Percentiles rank a stretch among this genome's conserved stretches.
Conservation (phyloP, 306 rosid genomes). For the Malus domestica region ASM211411v1 NC_041801.1:40155001-40155500, state of each 20-base stretch:
- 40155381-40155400: slow-evolving; percentile 28
- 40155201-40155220: slow-evolving; percentile 29
- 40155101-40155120: slow-evolving; percentile 53
- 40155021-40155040: slow-evolving; percentile 72
- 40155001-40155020: slow-evolving; percentile 83
- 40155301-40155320: slow-evolving; percentile 34
- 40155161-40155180: slow-evolving; percentile 51
- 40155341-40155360: slow-evolving; percentile 32
- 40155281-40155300: slow-evolving; percentile 36
- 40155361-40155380: slow-evolving; percentile 82
- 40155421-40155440: slow-evolving; percentile 26
- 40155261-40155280: slow-evolving; percentile 25
- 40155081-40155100: slow-evolving; percentile 84
- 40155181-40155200: slow-evolving; percentile 40
- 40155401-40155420: slow-evolving; percentile 28
- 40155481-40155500: slow-evolving; percentile 33
- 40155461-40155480: slow-evolving; percentile 23
- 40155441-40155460: slow-evolving; percentile 32
- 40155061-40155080: slow-evolving; percentile 84
- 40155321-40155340: slow-evolving; percentile 36
- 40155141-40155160: slow-evolving; percentile 63
- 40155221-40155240: slow-evolving; percentile 33
- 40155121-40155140: slow-evolving; percentile 47
- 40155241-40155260: slow-evolving; percentile 37
- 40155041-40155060: slow-evolving; percentile 83